Evolutionary conservation across 1,139 yeast genomes (phyloP).

Genomic region (Suhomyces bolitotheri): DNA sequence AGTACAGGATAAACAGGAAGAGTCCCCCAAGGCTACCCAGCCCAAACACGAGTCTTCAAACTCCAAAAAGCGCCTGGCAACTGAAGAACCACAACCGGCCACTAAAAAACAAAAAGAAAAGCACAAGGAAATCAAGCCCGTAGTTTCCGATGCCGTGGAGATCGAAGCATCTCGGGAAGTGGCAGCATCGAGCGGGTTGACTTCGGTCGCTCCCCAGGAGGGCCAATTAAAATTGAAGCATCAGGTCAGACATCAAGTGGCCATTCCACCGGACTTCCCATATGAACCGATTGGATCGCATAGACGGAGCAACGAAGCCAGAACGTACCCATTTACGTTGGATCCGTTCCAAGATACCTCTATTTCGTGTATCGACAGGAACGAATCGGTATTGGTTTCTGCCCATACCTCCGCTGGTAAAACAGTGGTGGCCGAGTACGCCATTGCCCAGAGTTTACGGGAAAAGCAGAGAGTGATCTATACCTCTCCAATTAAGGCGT

Average conservation of each 20-base stretch:
- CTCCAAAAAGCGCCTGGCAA: slow-evolving; percentile 17
- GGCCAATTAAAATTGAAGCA: slow-evolving; percentile 73
- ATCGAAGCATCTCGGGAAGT: slow-evolving; percentile 91
- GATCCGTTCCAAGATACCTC: slow-evolving; percentile 98
- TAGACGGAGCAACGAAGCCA: slow-evolving; percentile 68
- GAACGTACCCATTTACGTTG: slow-evolving; percentile 85
- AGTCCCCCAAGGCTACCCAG: slow-evolving; percentile 7
- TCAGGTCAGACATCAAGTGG: slow-evolving; percentile 97
- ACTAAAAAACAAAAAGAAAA: slow-evolving; percentile 12
- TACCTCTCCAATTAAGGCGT: slow-evolving; percentile 96
- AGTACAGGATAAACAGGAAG: slow-evolving; percentile 11
- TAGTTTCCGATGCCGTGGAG: slow-evolving; percentile 86
- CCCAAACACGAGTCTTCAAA: slow-evolving; percentile 2
- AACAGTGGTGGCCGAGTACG: slow-evolving; percentile 98
- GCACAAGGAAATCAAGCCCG: slow-evolving; percentile 50
- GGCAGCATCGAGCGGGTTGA: slow-evolving; percentile 71
- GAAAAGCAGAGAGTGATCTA: slow-evolving; percentile 94
- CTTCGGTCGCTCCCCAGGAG: slow-evolving; percentile 37
- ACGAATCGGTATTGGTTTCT: slow-evolving; percentile 94
- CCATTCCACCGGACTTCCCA: slow-evolving; percentile 87
- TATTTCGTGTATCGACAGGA: slow-evolving; percentile 88
- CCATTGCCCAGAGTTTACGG: slow-evolving; percentile 89
- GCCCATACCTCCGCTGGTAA: slow-evolving; percentile 99
- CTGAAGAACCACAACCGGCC: slow-evolving; percentile 10
- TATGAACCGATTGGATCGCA: slow-evolving; percentile 88